Conservation (phyloP, 306 rosid species). For the Leucaena leucocephala region DNA sequence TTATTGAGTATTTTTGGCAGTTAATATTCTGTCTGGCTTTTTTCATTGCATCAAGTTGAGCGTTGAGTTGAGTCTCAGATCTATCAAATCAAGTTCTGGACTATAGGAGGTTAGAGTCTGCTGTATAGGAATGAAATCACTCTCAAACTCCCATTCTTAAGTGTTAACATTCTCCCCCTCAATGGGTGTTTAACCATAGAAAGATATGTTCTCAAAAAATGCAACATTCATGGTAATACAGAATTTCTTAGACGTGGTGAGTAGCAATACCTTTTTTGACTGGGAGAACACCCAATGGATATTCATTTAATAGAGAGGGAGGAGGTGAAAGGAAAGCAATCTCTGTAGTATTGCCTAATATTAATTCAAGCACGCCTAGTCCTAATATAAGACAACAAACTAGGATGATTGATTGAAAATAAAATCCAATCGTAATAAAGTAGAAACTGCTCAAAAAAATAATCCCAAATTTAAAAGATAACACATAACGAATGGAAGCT, state of each 20-base stretch:
- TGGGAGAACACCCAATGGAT: too few relatives aligned
- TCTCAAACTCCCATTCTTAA: background rate
- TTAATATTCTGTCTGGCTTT: background rate
- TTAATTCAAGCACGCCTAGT: background rate
- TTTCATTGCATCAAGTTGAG: background rate
- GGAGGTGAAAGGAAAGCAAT: background rate
- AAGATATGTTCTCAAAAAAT: background rate
- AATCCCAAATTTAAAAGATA: background rate
- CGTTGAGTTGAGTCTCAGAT: background rate
- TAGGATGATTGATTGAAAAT: background rate
- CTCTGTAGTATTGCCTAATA: background rate
- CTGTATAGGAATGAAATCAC: constrained; percentile 5
- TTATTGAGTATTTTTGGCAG: background rate
- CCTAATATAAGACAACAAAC: background rate
- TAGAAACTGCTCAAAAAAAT: background rate
- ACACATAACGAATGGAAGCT: background rate
- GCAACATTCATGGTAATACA: background rate
- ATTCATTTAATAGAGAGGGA: background rate
- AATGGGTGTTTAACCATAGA: background rate
- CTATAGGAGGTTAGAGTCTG: background rate
- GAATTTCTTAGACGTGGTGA: background rate
- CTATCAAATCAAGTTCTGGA: background rate
- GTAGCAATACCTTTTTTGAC: background rate
- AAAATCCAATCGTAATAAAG: background rate
- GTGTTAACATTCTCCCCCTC: background rate